A percentile compares a stretch with the other conserved stretches of the same genome.
These are phyloP conservation scores for Suillus plorans DNA, from an alignment of 768 basidiomycete genomes.

Conservation along the genomic window DNA sequence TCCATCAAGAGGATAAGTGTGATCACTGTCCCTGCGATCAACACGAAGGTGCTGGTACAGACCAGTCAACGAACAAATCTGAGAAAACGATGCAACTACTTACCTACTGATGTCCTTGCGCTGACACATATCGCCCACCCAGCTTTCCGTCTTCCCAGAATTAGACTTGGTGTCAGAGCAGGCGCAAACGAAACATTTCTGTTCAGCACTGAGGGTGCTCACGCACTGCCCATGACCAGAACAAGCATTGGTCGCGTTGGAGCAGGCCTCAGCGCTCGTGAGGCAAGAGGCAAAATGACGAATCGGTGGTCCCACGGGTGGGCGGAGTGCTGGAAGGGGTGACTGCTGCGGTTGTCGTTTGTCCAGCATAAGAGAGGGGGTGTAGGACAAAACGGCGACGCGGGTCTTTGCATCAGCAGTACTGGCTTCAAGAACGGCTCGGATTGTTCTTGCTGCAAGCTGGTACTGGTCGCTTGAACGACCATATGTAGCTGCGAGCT, in stretches of 20 bases:
- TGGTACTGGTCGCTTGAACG: conserved; percentile 54
- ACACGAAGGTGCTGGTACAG: conserved; percentile 62
- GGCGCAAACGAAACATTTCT: conserved; percentile 47
- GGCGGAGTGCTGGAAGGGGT: conserved; percentile 43
- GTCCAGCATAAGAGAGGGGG: conserved; percentile 25
- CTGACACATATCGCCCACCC: conserved; percentile 79
- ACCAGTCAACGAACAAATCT: neutral
- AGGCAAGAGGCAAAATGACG: conserved; percentile 65
- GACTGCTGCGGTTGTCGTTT: conserved; percentile 48
- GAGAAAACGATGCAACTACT: conserved; percentile 29
- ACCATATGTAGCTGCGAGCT: conserved; percentile 49
- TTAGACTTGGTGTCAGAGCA: conserved; percentile 50
- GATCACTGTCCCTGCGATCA: conserved; percentile 68
- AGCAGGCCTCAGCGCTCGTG: conserved; percentile 51
- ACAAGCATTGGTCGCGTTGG: conserved; percentile 61
- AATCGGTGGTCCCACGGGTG: conserved; percentile 49
- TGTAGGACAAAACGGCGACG: conserved; percentile 55
- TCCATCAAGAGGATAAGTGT: conserved; percentile 61
- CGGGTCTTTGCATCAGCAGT: conserved; percentile 39
- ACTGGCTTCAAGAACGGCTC: conserved; percentile 45
- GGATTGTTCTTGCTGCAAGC: conserved; percentile 44
- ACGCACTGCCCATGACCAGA: conserved; percentile 72
- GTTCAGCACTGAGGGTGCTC: conserved; percentile 56
- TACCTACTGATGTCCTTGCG: conserved; percentile 80
- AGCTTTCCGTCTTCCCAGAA: conserved; percentile 56